phyloP scores from a whole-genome alignment of 192 early-diverging fungal genomes.

The Pecoramyces ruminantium region DNA sequence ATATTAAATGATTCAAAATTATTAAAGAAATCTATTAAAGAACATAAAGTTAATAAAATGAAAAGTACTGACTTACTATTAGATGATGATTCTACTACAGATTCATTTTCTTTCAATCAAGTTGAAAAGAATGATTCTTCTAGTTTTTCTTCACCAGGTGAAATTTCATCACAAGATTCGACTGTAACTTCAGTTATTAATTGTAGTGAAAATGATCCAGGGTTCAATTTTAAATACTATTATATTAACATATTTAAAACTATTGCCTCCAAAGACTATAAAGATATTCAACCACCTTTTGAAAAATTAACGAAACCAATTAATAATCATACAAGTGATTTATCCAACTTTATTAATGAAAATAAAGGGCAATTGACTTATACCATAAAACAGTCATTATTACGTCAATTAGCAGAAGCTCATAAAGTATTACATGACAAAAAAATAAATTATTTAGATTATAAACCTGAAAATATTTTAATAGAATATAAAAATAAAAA shows the following conservation, averaged over 20 bases:
- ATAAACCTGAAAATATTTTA: background rate
- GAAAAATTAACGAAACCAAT: slow-evolving; percentile 2
- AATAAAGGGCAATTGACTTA: background rate
- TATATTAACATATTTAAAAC: background rate
- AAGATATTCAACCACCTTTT: background rate
- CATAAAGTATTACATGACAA: background rate
- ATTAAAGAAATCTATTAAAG: background rate
- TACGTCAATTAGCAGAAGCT: slow-evolving; percentile 8
- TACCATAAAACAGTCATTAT: background rate
- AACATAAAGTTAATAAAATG: background rate
- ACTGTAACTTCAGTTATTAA: background rate
- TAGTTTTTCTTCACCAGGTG: background rate
- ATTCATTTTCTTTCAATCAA: background rate
- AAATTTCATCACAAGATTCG: background rate
- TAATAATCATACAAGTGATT: slow-evolving; percentile 12
- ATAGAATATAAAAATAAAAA: background rate
- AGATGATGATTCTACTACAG: background rate
- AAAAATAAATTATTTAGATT: slow-evolving; percentile 8
- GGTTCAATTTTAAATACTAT: background rate
- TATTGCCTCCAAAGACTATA: background rate
- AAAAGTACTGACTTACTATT: background rate
- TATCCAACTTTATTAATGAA: background rate
- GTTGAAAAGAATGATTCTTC: background rate
- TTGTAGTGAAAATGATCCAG: background rate
- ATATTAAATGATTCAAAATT: background rate